phyloP scores from a whole-genome alignment of 1,139 yeast genomes.

The Arxiozyma heterogenica region DNA sequence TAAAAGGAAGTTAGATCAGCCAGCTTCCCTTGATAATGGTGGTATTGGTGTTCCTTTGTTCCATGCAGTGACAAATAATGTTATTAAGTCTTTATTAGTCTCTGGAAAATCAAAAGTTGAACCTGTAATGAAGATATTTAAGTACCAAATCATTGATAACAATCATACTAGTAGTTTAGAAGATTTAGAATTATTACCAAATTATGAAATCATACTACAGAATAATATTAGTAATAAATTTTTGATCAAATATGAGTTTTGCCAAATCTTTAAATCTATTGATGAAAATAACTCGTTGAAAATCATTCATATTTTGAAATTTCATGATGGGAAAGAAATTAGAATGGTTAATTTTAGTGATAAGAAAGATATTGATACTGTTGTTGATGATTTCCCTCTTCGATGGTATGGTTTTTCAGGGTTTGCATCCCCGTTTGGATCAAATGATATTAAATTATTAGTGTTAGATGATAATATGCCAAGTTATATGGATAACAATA shows the following conservation, averaged over 20 bases:
- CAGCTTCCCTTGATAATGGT: conserved; percentile 8
- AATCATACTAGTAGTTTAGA: not conserved
- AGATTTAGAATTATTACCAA: conserved; percentile 10
- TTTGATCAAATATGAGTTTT: conserved; percentile 6
- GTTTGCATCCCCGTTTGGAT: conserved; percentile 28
- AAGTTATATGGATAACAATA: conserved; percentile 18
- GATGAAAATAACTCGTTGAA: conserved; percentile 4
- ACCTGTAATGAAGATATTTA: conserved; percentile 28
- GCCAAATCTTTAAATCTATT: conserved; percentile 5
- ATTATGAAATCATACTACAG: conserved; percentile 7
- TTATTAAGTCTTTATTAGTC: conserved; percentile 24
- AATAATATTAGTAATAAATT: not conserved
- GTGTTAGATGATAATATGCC: conserved; percentile 30
- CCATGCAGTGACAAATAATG: conserved; percentile 27
- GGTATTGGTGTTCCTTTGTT: conserved; percentile 31
- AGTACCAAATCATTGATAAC: conserved; percentile 15
- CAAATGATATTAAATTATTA: conserved; percentile 23
- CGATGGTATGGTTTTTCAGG: conserved; percentile 30
- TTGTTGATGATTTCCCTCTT: conserved; percentile 17
- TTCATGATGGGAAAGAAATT: conserved; percentile 10
- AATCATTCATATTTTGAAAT: conserved; percentile 20
- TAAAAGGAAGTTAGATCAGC: conserved; percentile 21
- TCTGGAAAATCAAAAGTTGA: conserved; percentile 13
- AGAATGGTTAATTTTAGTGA: conserved; percentile 18
- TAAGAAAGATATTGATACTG: conserved; percentile 23